Conservation (phyloP, 1,284 basidiomycete species). For the Leccinum fallax region DNA sequence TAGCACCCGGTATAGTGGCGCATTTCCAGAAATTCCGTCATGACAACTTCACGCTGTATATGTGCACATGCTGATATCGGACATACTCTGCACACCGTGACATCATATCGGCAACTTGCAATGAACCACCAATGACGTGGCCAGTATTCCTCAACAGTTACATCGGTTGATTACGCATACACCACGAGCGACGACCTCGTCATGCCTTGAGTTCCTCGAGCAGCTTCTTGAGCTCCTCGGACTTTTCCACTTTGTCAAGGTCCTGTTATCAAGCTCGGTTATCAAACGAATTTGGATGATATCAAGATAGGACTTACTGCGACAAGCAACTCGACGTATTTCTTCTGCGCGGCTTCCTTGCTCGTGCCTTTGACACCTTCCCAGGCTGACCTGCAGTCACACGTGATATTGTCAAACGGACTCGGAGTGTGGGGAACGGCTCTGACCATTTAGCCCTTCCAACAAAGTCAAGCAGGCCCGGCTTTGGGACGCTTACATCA, state of each 20-base stretch:
- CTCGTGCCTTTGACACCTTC: constrained; percentile 69
- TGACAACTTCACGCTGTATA: background rate
- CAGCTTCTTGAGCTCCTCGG: constrained; percentile 58
- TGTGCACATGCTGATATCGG: background rate
- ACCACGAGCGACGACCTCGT: constrained; percentile 25
- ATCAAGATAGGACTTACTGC: constrained; percentile 49
- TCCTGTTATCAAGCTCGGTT: constrained; percentile 12
- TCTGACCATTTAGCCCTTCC: constrained; percentile 84
- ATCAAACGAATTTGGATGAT: background rate
- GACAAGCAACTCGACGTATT: constrained; percentile 76
- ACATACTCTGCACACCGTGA: constrained; percentile 10
- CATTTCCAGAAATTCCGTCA: background rate
- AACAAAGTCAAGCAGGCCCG: constrained; percentile 78
- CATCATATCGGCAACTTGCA: background rate
- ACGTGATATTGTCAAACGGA: background rate
- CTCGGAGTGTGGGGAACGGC: constrained; percentile 1
- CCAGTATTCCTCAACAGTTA: background rate
- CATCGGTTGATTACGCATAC: constrained; percentile 9
- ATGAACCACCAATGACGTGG: constrained; percentile 7
- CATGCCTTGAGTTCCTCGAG: constrained; percentile 62
- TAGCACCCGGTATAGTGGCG: constrained; percentile 4
- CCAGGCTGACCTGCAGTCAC: constrained; percentile 76
- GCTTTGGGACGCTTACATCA: constrained; percentile 63
- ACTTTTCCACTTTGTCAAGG: constrained; percentile 52
- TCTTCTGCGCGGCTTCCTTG: constrained; percentile 68